Base-by-base conservation (phyloP, 495 filamentous ascomycete species). In the Aspergillus baeticus region DNA sequence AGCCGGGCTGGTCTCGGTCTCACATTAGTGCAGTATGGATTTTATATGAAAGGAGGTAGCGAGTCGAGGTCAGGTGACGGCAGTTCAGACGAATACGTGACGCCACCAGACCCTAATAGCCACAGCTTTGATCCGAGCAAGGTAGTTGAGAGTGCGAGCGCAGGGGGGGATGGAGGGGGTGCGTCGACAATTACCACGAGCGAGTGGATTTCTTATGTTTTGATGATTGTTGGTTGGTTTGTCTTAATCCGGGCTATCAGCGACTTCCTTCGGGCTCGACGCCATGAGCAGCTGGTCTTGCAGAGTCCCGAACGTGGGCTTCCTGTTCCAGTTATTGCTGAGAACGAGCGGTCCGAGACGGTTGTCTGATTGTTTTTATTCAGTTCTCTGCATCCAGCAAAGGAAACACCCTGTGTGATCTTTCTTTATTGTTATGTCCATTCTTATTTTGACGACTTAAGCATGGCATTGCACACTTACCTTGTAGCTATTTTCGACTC, bases 221-320 rank as follows among this genome's bases (percentile, higher is more conserved):
- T 98, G 54, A 98, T 98, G 94, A 89, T 98, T 70, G 87, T 97
- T 13, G 94, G 94, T 3, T 98, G 94, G 94, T 98, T 98, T 61
- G 90, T 98, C 48, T 72, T 98, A 50, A 98, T 98, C 57, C 81
- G 90, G 64, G 83, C 91, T 13, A 87, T 96, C 44, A 90, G 86
- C 65, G 91, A 97, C 64, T 98, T 91, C 69, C 71, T 98, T 43
- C 85, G 84, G 53, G 93, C 91, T 41, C 79, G 92, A 65, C 83
- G 88, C 63, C 95, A 96, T 69, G 93, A 98, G 75, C 88, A 92
- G 65, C 77, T 98, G 41, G 91, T 98, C 7, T 69, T 97, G 60
- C 91, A 96, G 69, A 97, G 92, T 68, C 94, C 95, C 6, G 94
- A 96, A 59, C 82, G 94, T 39, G 94, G 95, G 10, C 74, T 98